phyloP scores from a whole-genome alignment of 768 basidiomycete species.

The Xerocomellus dryophilus region DNA sequence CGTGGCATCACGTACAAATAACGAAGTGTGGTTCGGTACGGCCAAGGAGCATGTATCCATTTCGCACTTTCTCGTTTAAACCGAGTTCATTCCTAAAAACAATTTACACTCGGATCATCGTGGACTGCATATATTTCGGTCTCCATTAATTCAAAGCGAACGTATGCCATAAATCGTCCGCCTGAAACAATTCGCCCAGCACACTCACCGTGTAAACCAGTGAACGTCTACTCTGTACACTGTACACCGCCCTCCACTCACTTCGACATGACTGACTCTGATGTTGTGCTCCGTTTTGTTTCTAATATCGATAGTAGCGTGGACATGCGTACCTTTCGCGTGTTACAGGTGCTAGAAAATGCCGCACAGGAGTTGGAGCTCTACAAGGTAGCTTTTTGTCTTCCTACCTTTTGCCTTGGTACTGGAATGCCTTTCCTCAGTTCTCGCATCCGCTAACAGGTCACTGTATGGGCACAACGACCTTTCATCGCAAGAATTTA shows the following conservation, averaged over 20 bases:
- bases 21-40: constrained; percentile 5
- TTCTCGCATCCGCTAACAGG: constrained; percentile 48
- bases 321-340: constrained; percentile 46
- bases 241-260: neutral
- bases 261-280: constrained; percentile 32
- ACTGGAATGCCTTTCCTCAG: constrained; percentile 17
- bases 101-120: constrained; percentile 24
- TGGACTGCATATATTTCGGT: constrained; percentile 15
- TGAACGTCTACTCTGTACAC: neutral
- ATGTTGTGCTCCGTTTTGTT: constrained; percentile 40
- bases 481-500: constrained; percentile 48
- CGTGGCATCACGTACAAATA: constrained; percentile 29
- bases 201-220: neutral
- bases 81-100: constrained; percentile 16
- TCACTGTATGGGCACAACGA: constrained; percentile 40
- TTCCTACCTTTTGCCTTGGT: neutral
- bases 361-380: constrained; percentile 34
- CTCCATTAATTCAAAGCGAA: neutral
- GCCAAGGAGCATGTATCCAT: constrained; percentile 11
- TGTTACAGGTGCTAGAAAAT: constrained; percentile 34
- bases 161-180: constrained; percentile 5
- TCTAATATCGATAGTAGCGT: constrained; percentile 28
- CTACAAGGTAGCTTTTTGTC: constrained; percentile 38
- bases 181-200: neutral
- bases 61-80: constrained; percentile 13